These are phyloP conservation scores for Vigna hirtella DNA, from an alignment of 306 rosid genomes.

Conservation along the genomic window DNA sequence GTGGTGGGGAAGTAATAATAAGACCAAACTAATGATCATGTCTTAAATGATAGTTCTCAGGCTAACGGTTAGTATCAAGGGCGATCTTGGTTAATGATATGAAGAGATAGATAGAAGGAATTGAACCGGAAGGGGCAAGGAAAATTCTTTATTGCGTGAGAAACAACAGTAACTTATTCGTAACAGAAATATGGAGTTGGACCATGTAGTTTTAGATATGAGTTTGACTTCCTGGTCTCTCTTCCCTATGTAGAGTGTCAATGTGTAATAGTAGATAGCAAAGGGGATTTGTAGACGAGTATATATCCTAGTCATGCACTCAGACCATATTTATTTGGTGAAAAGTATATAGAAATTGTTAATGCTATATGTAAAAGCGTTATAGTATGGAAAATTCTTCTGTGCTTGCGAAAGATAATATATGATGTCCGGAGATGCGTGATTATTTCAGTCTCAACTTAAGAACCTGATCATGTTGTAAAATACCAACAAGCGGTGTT, in stretches of 20 bases:
- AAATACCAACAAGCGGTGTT: background rate
- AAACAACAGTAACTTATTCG: constrained; percentile 32
- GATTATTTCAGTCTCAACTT: constrained; percentile 1
- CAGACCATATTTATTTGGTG: constrained; percentile 34
- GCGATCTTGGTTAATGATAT: constrained; percentile 23
- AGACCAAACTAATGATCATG: constrained; percentile 34
- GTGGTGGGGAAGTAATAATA: constrained; percentile 21
- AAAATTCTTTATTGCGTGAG: constrained; percentile 43
- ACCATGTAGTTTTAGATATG: constrained; percentile 49
- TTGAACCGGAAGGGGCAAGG: constrained; percentile 45
- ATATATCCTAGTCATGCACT: constrained; percentile 34
- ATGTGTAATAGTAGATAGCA: constrained; percentile 36
- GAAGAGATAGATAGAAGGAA: constrained; percentile 41
- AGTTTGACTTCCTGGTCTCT: constrained; percentile 44
- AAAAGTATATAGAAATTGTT: constrained; percentile 40
- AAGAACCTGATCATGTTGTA: background rate
- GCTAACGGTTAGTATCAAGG: constrained; percentile 32
- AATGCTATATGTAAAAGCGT: constrained; percentile 12
- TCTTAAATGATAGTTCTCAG: constrained; percentile 27
- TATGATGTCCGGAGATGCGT: background rate
- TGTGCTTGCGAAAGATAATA: constrained; percentile 15
- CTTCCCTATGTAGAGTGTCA: constrained; percentile 41
- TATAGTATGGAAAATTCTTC: background rate
- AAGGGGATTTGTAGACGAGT: constrained; percentile 42
- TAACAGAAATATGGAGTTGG: constrained; percentile 43